Evolutionary conservation across 768 basidiomycete species (phyloP), one percentile per base, ranked within the genome.

Genomic region (Crepidotus variabilis): DNA sequence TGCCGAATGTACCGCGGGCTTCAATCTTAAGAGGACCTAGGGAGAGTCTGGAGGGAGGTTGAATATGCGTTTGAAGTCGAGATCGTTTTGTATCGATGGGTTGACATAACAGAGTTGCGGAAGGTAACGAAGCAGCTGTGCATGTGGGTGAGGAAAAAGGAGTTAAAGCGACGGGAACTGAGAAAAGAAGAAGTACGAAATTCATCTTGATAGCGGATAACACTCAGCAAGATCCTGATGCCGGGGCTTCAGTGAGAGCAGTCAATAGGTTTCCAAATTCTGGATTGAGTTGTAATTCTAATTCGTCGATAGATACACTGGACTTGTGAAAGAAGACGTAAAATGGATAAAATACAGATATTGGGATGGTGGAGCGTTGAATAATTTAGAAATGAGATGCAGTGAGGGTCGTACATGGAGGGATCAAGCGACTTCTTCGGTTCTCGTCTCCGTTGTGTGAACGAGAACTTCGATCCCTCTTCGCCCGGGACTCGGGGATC

Each of bases 51-150:
- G n/a, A 7, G 9, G 50, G 16, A 35, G 6, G 1, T 51, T 7
- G 23, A 28, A 28, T 28, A 28, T 49, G 16, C 18, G 35, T 43
- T 10, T 33, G 32, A 21, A 4, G 7, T 22, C n/a, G 46, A 18
- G 43, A 23, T 14, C 61, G 48, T 24, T 52, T 60, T 18, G 34
- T 11, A 32, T 63, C 62, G 14, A 63, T 61, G 32, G 55, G 13
- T 45, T 50, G 55, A 7, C 55, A 47, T 2, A 56, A 49, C 2
- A 56, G 48, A 9, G 55, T 50, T 8, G 28, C 28, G 28, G 28
- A 28, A 28, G 28, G 28, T 28, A 28, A 8, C 6, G 36, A 36
- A n/a, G 48, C 24, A 10, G 55, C 20, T 24, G 55, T 35, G 3
- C n/a, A 51, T 33, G 55, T 39, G 5, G 55, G 49, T n/a, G 52